Base-by-base conservation (phyloP, 805 yeast species). In the Lipomyces chichibuensis region DNA sequence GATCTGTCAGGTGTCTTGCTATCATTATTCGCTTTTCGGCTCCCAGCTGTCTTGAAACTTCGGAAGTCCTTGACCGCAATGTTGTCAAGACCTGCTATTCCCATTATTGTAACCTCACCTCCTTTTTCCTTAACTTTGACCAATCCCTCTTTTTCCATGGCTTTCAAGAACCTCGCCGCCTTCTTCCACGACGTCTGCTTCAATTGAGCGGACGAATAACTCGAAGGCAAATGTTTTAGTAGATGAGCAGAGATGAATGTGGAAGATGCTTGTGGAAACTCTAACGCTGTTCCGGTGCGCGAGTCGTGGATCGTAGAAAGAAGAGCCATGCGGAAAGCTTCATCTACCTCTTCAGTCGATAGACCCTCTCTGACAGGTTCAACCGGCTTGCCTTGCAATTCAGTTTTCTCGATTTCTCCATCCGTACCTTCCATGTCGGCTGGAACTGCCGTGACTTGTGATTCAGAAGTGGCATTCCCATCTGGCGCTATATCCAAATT, bases 181-280 rank as follows among this genome's bases (percentile, higher is more conserved):
- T 94, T 94, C 77, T 90, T 92, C 96, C 96, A 94, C 2, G 92
- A 85, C 0, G 97, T 87, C 74, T 87, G 89, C 77, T 92, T 93
- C 63, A 89, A 83, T 0, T 84, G 82, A n/a, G 62, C 53, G 39
- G 69, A 63, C 23, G 59, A 39, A 39, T 66, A 55, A n/a, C 32
- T 57, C 57, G 70, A 73, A 1, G 97, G 96, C n/a, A 94, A 77
- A 77, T 92, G 91, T 60, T 84, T 85, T 67, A 87, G 81, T 14
- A 93, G 80, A 72, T 87, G 87, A 56, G 82, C 84, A 0, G 95
- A 84, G 83, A 93, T 87, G 76, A 94, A 89, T 27, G 82, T 84
- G 0, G 98, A 91, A 2, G 96, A 83, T 0, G 85, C 79, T 35
- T 91, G 82, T 5, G 98, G 98, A 3, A 87, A 90, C 72, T 23